Evolutionary conservation across 176 grass and related monocot genomes (phyloP).

Genomic region (Microstegium vimineum): DNA sequence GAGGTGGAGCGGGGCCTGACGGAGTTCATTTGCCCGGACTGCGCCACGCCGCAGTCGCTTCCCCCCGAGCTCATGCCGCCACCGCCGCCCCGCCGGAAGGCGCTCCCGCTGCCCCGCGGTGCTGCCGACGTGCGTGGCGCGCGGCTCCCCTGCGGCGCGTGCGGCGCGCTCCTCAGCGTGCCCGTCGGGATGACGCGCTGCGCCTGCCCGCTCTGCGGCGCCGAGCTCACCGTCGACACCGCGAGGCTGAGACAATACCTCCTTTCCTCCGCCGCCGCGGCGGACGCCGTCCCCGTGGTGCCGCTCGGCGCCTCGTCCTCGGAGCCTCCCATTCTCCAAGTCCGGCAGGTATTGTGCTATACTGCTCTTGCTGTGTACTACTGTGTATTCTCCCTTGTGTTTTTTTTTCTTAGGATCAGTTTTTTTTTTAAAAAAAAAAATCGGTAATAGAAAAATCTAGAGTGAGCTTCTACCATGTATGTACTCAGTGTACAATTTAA

Average conservation of each 20-base stretch:
- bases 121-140: conserved; percentile 34
- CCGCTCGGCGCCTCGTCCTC: conserved; percentile 5
- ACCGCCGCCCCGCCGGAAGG: conserved; percentile 31
- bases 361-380: background rate
- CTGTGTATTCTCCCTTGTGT: background rate
- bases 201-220: conserved; percentile 38
- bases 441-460: background rate
- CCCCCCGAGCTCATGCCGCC: conserved; percentile 56
- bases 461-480: background rate
- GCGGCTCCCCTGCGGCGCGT: conserved; percentile 45
- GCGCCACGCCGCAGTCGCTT: conserved; percentile 45
- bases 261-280: background rate
- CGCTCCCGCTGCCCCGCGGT: conserved; percentile 46
- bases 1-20: conserved; percentile 48
- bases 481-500: background rate
- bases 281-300: conserved; percentile 17
- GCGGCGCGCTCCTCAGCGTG: conserved; percentile 35
- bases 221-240: conserved; percentile 41
- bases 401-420: background rate
- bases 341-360: background rate
- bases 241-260: conserved; percentile 32
- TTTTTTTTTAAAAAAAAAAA: too few relatives aligned
- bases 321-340: background rate
- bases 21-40: conserved; percentile 65
- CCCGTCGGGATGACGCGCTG: conserved; percentile 34